These are phyloP conservation scores for Diplodia intermedia DNA, from an alignment of 2,329 filamentous ascomycete genomes.

Conservation along the genomic window DNA sequence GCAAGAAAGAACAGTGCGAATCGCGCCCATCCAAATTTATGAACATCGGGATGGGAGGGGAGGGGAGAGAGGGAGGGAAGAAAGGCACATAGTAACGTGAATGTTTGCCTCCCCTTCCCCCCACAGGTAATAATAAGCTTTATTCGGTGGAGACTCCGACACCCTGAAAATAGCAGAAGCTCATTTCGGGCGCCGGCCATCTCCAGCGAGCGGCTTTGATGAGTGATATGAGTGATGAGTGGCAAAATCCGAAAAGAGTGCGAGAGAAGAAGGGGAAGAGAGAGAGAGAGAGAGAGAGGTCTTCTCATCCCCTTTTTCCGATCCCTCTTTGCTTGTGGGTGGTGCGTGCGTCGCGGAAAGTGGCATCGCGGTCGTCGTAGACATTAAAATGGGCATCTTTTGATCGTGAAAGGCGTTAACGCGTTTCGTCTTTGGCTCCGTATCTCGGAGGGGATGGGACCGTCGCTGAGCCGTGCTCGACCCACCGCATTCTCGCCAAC, in stretches of 20 bases:
- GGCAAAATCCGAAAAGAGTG: background rate
- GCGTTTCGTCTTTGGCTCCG: conserved; percentile 16
- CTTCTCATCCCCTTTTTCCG: conserved; percentile 7
- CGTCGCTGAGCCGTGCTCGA: conserved; percentile 12
- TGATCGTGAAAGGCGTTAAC: conserved; percentile 17
- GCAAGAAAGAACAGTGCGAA: background rate
- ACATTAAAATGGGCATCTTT: conserved; percentile 19
- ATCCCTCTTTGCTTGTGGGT: background rate
- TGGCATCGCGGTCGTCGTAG: conserved; percentile 13
- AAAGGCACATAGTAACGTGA: background rate
- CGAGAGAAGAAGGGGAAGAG: background rate
- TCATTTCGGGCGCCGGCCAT: conserved; percentile 12
- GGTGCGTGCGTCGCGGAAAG: conserved; percentile 18
- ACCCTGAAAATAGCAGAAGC: conserved; percentile 20
- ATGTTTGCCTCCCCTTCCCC: background rate
- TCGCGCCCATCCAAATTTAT: conserved; percentile 14
- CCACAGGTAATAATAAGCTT: conserved; percentile 17
- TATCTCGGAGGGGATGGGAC: conserved; percentile 9
- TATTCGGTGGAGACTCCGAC: conserved; percentile 6
- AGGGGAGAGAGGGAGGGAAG: no score
- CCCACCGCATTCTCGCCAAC: conserved; percentile 11
- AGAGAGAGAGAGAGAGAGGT: background rate
- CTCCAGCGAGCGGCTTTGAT: background rate
- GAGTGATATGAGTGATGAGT: background rate
- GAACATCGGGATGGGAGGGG: background rate